Evolutionary conservation across 306 rosid species (phyloP).

Genomic region (Cucurbita pepo): DNA sequence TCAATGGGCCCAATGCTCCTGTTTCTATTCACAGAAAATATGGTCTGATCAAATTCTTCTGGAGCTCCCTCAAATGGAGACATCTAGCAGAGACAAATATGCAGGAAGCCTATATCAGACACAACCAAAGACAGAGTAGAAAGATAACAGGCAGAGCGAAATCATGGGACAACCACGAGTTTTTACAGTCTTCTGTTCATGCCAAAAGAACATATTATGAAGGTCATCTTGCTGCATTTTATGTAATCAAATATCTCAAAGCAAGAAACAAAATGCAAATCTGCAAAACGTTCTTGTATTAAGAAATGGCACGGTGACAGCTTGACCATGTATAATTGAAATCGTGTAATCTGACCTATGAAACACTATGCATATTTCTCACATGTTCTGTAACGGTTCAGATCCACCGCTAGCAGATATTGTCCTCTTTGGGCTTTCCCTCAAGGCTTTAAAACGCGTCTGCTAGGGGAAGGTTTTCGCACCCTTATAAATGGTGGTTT

Average conservation of each 20-base stretch:
- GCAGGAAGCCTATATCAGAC: not conserved
- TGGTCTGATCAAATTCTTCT: conserved; percentile 90
- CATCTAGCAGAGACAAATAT: conserved; percentile 29
- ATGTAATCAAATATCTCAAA: not conserved
- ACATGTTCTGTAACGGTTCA: not conserved
- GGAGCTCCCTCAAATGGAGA: conserved; percentile 75
- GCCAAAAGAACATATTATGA: not conserved
- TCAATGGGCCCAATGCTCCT: conserved; percentile 53
- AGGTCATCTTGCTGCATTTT: not conserved
- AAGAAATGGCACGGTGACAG: not conserved
- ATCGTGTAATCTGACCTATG: not conserved
- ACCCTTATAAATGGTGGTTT: too few species aligned
- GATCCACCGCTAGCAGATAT: too few species aligned
- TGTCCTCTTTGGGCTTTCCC: too few species aligned
- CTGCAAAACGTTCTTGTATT: not conserved
- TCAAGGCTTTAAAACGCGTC: too few species aligned
- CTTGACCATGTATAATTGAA: not conserved
- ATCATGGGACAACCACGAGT: not conserved
- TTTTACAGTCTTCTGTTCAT: not conserved
- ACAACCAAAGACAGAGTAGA: not conserved
- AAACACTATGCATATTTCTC: not conserved
- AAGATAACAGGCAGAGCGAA: not conserved
- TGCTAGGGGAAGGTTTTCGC: too few species aligned
- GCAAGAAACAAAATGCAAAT: not conserved
- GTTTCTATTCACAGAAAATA: conserved; percentile 37